Evolutionary conservation across 2,329 filamentous ascomycete genomes (phyloP).

Genomic region (Scorias spongiosa): DNA sequence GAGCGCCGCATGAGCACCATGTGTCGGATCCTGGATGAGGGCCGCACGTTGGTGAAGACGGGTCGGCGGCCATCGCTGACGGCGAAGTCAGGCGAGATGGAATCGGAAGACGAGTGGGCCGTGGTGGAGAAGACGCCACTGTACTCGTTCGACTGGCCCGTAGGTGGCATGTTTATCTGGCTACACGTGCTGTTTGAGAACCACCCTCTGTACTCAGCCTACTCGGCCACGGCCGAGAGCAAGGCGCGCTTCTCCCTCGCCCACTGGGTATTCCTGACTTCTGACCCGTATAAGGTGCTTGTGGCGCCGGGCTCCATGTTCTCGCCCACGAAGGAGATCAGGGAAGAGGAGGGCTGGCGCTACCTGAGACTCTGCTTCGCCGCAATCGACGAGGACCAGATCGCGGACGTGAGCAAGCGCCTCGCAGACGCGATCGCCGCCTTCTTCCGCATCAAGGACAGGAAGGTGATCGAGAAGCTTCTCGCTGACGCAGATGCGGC

Average conservation of each 20-base stretch:
- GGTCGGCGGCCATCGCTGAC: constrained; percentile 28
- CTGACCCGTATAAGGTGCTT: constrained; percentile 53
- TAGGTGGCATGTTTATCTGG: constrained; percentile 90
- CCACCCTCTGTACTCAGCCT: constrained; percentile 51
- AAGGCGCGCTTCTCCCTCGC: constrained; percentile 45
- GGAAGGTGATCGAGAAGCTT: constrained; percentile 49
- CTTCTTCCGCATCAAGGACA: constrained; percentile 65
- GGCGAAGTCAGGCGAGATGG: constrained; percentile 6
- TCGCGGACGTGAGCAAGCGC: constrained; percentile 45
- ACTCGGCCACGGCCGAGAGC: constrained; percentile 27
- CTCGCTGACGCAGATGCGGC: constrained; percentile 25
- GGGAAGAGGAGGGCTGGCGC: constrained; percentile 45
- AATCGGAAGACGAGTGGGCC: constrained; percentile 48
- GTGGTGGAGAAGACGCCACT: constrained; percentile 60
- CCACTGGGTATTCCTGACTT: constrained; percentile 57
- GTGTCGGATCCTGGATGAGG: constrained; percentile 56
- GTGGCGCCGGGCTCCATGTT: constrained; percentile 61
- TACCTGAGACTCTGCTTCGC: constrained; percentile 75
- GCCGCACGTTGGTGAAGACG: constrained; percentile 49
- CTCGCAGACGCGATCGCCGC: constrained; percentile 53
- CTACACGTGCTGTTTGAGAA: constrained; percentile 53
- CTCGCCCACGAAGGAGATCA: constrained; percentile 47
- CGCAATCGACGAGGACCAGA: constrained; percentile 57
- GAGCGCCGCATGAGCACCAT: constrained; percentile 72
- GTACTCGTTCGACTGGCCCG: constrained; percentile 63